Base-by-base conservation (phyloP, 768 basidiomycete species). In the Boletus pseudopeckii region DNA sequence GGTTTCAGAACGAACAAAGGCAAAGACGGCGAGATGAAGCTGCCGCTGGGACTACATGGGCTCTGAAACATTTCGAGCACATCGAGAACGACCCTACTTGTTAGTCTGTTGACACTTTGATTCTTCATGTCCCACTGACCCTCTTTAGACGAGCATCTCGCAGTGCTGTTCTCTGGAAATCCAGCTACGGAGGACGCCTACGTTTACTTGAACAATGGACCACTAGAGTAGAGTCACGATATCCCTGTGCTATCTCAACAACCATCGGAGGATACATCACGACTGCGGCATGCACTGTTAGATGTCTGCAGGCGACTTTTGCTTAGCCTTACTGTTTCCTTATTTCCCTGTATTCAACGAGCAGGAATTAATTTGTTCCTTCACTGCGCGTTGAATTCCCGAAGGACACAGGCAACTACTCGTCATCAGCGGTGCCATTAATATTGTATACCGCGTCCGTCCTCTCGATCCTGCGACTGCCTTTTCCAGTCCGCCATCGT, bases 1-100 rank as follows among this genome's bases (percentile, higher is more conserved):
- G 24, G 45, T 49, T 26, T 32, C 59, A 96, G 93, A 97, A 96
- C 60, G 90, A 94, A 33, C 93, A 97, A 74, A 80, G 96, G 52
- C 92, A 96, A 72, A 79, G 82, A 71, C 77, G 96, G 56, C 86
- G 84, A 63, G 90, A 94, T 57, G 96, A 98, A 69, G 61, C 64
- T 8, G 83, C 87, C 0, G 84, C 78, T n/a, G 85, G 83, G 2
- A 83, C 78, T 10, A 74, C 78, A 1, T 96, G 93, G 92, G 64
- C 78, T 53, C 70, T 91, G 56, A 86, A 84, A 69, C 88, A 93
- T 63, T 98, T 98, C 64, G 72, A 72, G 33, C 80, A 82, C 60
- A 72, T 87, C 28, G 84, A 84, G 10, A 77, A 73, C 38, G 92
- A 97, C 66, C 78, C 86, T 14, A 74, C 81, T 24, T 97, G 90